These are phyloP conservation scores for Mycena epipterygia DNA, from an alignment of 768 basidiomycete genomes.

Conservation along the genomic window DNA sequence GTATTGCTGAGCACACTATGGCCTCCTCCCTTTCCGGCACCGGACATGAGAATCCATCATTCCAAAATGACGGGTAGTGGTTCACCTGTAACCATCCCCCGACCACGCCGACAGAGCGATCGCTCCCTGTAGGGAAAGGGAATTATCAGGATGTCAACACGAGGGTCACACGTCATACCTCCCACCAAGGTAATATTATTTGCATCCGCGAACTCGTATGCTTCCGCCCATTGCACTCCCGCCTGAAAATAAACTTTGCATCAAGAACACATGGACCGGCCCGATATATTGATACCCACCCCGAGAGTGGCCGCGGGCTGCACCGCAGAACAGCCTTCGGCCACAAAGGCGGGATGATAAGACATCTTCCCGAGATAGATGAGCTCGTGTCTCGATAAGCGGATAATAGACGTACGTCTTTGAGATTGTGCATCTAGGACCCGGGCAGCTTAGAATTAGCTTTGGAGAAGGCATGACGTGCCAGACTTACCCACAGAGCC, in stretches of 20 bases:
- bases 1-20: constrained; percentile 59
- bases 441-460: not conserved
- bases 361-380: not conserved
- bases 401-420: constrained; percentile 42
- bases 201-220: constrained; percentile 58
- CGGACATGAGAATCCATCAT: constrained; percentile 31
- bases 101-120: constrained; percentile 53
- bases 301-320: constrained; percentile 47
- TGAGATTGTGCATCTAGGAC: constrained; percentile 56
- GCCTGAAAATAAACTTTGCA: constrained; percentile 44
- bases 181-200: constrained; percentile 62
- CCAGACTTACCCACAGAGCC: constrained; percentile 58
- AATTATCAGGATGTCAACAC: not conserved
- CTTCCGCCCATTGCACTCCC: constrained; percentile 59
- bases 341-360: not conserved
- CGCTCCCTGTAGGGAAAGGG: constrained; percentile 44
- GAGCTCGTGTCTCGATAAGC: not conserved
- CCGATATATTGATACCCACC: constrained; percentile 38
- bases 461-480: not conserved
- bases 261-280: not conserved
- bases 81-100: constrained; percentile 19
- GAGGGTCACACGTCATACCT: constrained; percentile 39
- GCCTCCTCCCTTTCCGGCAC: constrained; percentile 53
- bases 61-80: constrained; percentile 32
- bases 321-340: constrained; percentile 5